These are phyloP conservation scores for Yamadazyma olivae DNA, from an alignment of 805 yeast genomes.

Conservation along the genomic window DNA sequence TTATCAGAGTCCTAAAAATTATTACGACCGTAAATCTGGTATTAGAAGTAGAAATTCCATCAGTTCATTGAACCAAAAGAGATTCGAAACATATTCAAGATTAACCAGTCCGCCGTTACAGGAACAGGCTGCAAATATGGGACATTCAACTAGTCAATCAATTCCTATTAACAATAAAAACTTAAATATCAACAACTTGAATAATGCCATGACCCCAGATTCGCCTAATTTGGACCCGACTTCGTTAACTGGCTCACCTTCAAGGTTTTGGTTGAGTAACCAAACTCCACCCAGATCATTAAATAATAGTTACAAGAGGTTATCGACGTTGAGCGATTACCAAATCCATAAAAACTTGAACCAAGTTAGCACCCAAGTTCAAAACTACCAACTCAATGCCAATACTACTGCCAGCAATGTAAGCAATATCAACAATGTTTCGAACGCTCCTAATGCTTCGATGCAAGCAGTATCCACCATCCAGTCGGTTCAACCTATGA, in stretches of 20 bases:
- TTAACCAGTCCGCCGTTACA: constrained; percentile 27
- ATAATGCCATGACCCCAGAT: no score
- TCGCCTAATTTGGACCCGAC: constrained; percentile 53
- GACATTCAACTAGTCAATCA: no score
- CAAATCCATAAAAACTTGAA: no score
- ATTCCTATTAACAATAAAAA: not conserved
- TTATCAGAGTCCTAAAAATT: no score
- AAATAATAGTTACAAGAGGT: constrained; percentile 19
- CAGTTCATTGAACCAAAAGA: constrained; percentile 21
- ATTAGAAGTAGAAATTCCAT: no score
- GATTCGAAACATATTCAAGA: constrained; percentile 36
- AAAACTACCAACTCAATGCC: no score
- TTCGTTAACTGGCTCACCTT: constrained; percentile 53
- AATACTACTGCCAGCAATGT: no score
- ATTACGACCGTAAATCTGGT: no score
- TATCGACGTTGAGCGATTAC: constrained; percentile 15
- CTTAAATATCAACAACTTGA: no score
- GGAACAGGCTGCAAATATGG: constrained; percentile 2
- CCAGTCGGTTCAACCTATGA: not conserved
- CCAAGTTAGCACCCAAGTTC: not conserved
- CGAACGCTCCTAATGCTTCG: no score
- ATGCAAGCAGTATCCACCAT: no score
- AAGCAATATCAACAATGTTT: constrained; percentile 2
- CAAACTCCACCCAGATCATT: constrained; percentile 49
- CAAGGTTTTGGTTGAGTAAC: constrained; percentile 50